phyloP scores from a whole-genome alignment of 2,329 filamentous ascomycete genomes.

The Dactylellina sp. region DNA sequence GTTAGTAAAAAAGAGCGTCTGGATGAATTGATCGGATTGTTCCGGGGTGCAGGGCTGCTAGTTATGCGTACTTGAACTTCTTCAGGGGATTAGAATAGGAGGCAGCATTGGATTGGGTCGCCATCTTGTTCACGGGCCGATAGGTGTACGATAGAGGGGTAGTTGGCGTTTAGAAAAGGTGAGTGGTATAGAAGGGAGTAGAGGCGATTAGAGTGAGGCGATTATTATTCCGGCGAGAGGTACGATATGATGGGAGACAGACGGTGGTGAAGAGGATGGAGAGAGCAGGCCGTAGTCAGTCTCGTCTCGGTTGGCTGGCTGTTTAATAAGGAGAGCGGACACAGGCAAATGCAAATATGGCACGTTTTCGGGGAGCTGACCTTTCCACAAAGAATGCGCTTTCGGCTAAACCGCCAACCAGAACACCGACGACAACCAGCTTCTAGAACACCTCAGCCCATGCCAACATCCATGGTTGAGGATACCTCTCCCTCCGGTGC shows the following conservation, averaged over 20 bases:
- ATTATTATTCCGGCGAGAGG: conserved; percentile 9
- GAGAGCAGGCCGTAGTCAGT: conserved; percentile 7
- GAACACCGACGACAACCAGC: neutral
- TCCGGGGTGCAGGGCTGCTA: conserved; percentile 26
- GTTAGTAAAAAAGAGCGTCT: conserved; percentile 60
- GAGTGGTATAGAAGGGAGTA: conserved; percentile 9
- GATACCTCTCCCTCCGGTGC: no score
- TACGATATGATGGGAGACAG: conserved; percentile 7
- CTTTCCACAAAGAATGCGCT: neutral
- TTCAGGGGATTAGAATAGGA: conserved; percentile 99
- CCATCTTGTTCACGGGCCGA: conserved; percentile 39
- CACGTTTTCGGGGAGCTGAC: conserved; percentile 2
- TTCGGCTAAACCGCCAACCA: conserved; percentile 49
- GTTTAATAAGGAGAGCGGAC: conserved; percentile 18
- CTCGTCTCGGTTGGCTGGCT: no score
- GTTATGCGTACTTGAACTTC: conserved; percentile 89
- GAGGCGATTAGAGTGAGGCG: neutral
- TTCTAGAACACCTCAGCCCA: conserved; percentile 27
- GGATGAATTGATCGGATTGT: conserved; percentile 47
- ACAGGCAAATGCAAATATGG: neutral
- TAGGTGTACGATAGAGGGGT: conserved; percentile 21
- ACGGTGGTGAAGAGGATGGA: conserved; percentile 23
- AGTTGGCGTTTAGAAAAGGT: conserved; percentile 14
- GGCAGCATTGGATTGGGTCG: conserved; percentile 68
- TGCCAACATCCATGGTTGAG: conserved; percentile 13